These are phyloP conservation scores for Lachnellula suecica DNA, from an alignment of 2,329 filamentous ascomycete species.

Conservation along the genomic window DNA sequence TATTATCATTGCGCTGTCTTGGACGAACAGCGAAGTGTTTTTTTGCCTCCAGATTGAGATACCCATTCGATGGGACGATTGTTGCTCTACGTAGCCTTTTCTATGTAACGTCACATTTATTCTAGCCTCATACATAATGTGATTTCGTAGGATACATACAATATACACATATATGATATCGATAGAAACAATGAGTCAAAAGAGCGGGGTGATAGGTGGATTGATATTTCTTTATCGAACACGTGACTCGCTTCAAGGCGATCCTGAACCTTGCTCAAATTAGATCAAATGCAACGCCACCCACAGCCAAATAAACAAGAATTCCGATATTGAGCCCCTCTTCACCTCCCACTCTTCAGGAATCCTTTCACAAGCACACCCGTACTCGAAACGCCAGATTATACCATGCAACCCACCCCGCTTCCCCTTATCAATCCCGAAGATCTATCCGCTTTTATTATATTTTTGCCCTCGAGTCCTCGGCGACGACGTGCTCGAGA, in stretches of 20 bases:
- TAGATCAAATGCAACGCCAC: too few relatives aligned
- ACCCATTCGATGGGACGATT: not conserved
- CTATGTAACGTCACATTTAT: conserved; percentile 5
- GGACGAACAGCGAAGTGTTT: too few relatives aligned
- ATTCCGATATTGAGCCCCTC: not conserved
- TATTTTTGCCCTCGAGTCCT: not conserved
- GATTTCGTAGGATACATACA: not conserved
- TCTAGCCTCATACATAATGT: not conserved
- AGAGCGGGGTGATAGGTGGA: not conserved
- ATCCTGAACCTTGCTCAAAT: too few relatives aligned
- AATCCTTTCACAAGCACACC: not conserved
- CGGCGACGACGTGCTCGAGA: conserved; percentile 13
- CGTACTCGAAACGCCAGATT: not conserved
- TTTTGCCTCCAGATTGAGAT: not conserved
- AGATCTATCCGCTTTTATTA: not conserved
- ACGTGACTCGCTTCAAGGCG: too few relatives aligned
- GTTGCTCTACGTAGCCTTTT: not conserved
- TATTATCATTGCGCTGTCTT: not conserved
- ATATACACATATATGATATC: not conserved
- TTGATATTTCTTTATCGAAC: too few relatives aligned
- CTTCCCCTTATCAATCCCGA: not conserved
- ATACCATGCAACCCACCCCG: not conserved
- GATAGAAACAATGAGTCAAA: not conserved
- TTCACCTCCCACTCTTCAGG: not conserved
- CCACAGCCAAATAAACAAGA: too few relatives aligned